Conservation (phyloP, 768 basidiomycete species). For the Mycena vitilis region DNA sequence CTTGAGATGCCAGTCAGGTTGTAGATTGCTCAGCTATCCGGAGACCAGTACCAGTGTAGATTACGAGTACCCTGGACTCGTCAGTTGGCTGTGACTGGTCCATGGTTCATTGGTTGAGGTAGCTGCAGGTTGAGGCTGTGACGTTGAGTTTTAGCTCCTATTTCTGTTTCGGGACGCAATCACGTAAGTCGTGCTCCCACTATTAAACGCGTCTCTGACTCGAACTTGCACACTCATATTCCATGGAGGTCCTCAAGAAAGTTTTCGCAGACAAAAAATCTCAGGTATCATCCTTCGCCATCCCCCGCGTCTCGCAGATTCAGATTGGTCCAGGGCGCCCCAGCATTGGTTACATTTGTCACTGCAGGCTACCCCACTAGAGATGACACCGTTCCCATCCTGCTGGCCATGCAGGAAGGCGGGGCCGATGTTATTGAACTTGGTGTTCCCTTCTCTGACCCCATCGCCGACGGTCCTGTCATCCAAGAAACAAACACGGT, state of each 20-base stretch:
- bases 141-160: slow-evolving; percentile 18
- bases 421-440: slow-evolving; percentile 96
- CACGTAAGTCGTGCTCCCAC: not conserved
- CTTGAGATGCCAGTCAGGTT: slow-evolving; percentile 36
- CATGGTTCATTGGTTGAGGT: slow-evolving; percentile 49
- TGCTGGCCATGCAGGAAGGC: slow-evolving; percentile 93
- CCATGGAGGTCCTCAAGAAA: slow-evolving; percentile 78
- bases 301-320: not conserved
- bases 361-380: slow-evolving; percentile 91
- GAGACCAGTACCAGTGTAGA: slow-evolving; percentile 73
- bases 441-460: slow-evolving; percentile 96
- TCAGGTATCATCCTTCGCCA: slow-evolving; percentile 52
- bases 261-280: slow-evolving; percentile 76
- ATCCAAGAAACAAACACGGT: slow-evolving; percentile 97
- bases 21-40: not conserved
- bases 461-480: slow-evolving; percentile 93
- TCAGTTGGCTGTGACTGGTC: slow-evolving; percentile 63
- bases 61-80: slow-evolving; percentile 85
- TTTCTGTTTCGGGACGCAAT: not conserved
- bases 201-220: slow-evolving; percentile 32
- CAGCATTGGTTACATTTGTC: slow-evolving; percentile 87
- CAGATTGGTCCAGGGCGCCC: slow-evolving; percentile 54
- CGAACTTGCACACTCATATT: slow-evolving; percentile 22
- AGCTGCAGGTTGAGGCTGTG: not conserved
- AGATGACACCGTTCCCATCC: slow-evolving; percentile 84